These are phyloP conservation scores for Picea engelmannii DNA, from an alignment of 83 land plant genomes.

Conservation along the genomic window DNA sequence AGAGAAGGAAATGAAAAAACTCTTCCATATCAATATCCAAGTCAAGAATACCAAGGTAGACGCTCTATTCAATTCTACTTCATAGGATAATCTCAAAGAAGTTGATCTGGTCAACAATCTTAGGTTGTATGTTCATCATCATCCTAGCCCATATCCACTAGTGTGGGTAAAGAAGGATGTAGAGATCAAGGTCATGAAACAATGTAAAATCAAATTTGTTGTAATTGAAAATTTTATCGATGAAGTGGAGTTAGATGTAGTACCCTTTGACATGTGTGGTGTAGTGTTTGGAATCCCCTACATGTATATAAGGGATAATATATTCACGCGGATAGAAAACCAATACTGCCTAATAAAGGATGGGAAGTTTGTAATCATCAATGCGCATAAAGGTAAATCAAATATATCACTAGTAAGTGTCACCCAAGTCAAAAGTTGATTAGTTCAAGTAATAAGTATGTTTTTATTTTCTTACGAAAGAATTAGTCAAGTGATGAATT, in stretches of 20 bases:
- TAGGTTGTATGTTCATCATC: background rate
- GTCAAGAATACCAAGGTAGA: background rate
- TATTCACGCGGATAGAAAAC: background rate
- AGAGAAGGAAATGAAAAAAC: background rate
- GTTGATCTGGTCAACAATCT: background rate
- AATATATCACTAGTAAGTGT: too few species aligned
- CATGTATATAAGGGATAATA: background rate
- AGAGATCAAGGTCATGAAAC: background rate
- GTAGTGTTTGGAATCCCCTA: background rate
- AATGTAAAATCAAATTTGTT: background rate
- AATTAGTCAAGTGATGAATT: too few species aligned
- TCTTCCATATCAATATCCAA: background rate
- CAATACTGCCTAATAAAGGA: background rate
- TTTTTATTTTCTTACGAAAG: too few species aligned
- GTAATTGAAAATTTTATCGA: background rate
- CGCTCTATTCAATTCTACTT: background rate
- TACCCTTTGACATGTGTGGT: background rate
- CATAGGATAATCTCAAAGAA: background rate
- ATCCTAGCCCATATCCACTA: background rate
- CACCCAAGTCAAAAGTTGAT: too few species aligned
- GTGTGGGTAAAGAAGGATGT: background rate
- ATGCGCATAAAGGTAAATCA: too few species aligned
- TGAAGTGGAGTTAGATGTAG: background rate
- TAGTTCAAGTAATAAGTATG: too few species aligned
- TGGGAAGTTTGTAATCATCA: background rate